Conservation (phyloP, 2,329 filamentous ascomycete species). For the Aspergillus sp. region DNA sequence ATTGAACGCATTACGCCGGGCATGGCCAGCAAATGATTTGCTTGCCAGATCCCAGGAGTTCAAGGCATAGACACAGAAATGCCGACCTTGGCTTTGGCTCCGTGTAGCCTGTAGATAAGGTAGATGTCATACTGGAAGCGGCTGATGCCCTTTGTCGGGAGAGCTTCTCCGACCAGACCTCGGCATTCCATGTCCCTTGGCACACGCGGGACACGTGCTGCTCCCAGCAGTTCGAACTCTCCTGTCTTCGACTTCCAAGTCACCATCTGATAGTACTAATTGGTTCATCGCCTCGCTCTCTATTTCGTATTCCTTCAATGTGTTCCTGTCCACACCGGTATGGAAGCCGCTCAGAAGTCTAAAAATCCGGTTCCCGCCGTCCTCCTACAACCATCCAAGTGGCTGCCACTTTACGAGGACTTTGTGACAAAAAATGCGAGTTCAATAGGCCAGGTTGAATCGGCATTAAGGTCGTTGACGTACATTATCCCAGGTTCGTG, state of each 20-base stretch:
- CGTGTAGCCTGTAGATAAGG: too few species aligned
- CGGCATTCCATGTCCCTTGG: conserved; percentile 27
- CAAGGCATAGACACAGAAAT: too few species aligned
- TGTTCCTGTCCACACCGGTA: conserved; percentile 11
- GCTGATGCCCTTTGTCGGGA: too few species aligned
- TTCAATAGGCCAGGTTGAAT: conserved; percentile 93
- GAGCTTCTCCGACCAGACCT: conserved; percentile 17
- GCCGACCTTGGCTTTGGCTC: too few species aligned
- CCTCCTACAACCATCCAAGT: conserved; percentile 39
- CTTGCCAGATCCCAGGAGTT: too few species aligned
- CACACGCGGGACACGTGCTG: conserved; percentile 27
- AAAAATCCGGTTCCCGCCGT: conserved; percentile 28
- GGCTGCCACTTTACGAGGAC: conserved; percentile 52
- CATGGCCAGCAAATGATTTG: too few species aligned
- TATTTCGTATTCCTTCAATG: neutral
- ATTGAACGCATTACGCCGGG: neutral
- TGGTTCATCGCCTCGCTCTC: neutral
- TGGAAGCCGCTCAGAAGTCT: conserved; percentile 33
- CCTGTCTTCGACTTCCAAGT: neutral
- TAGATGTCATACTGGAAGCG: too few species aligned
- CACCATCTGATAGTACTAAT: neutral
- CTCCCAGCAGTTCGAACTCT: conserved; percentile 7
- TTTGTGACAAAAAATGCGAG: conserved; percentile 95
- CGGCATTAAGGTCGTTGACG: conserved; percentile 83
- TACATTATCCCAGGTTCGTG: conserved; percentile 81